Evolutionary conservation across 2,329 filamentous ascomycete genomes (phyloP), one percentile per base, ranked within the genome.

Genomic region (Alternaria sp.): DNA sequence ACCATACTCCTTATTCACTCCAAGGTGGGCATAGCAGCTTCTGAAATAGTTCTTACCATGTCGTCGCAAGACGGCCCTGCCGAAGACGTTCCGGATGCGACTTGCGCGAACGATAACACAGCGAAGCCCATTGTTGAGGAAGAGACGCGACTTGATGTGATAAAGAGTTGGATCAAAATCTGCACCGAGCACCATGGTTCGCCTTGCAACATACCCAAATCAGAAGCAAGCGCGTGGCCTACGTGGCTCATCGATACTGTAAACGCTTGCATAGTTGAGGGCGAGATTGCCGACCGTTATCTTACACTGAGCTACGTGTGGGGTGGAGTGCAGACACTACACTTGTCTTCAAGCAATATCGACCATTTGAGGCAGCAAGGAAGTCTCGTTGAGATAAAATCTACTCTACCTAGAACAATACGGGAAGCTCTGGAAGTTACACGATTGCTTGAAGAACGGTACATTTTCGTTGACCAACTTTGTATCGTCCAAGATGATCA

Each of bases 381-480:
- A 30, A 50, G 47, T 5, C 47, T 50, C 11, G 0, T 0, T 2
- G 4, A 13, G 5, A 3, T 5, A 4, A 4, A 15, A 8, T 0
- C 5, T 1, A 4, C 8, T 5, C 1, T 50, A 12, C 25, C 47
- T 3, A 50, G 5, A 9, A 30, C 47, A 13, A 30, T 50, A 50
- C 47, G 21, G 21, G 21, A 21, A 21, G 21, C 21, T 5, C 5
- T 21, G 21, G 3, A 21, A 5, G 21, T 21, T 21, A 21, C 21
- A 21, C 21, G 21, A 5, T 21, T 21, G 21, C 21, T 21, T 21
- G 21, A 21, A 21, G 21, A 21, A 21, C 21, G 21, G 21, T 21
- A 21, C 21, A 21, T 21, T 5, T 21, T 21, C 21, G 21, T 21
- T 21, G 21, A 21, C 21, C 21, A 21, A 5, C 21, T 21, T 21